These are phyloP conservation scores for Metschnikowia colocasiae DNA, from an alignment of 805 yeast species.

Conservation along the genomic window DNA sequence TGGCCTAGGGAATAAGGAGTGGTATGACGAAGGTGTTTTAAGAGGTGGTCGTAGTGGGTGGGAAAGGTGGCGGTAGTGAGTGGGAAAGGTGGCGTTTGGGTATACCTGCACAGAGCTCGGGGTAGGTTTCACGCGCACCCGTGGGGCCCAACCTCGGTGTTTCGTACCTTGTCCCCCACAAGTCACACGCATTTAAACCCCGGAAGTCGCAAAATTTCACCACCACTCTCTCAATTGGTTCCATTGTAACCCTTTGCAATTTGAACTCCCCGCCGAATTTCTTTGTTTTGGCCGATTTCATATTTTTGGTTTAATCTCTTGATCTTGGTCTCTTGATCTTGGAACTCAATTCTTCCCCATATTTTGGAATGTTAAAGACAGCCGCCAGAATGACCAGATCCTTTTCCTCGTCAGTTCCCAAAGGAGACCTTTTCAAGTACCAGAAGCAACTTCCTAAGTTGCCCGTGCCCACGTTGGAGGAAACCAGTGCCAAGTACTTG, in stretches of 20 bases:
- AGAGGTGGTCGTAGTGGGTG: background rate
- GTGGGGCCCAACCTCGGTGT: conserved; percentile 4
- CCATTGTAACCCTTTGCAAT: background rate
- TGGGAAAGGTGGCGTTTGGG: background rate
- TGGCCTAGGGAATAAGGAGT: background rate
- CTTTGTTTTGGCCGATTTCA: too few species aligned
- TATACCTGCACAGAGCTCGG: background rate
- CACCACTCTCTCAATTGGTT: background rate
- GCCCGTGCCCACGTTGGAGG: conserved; percentile 80
- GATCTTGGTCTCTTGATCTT: background rate
- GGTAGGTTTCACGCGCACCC: background rate
- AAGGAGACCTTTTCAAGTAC: conserved; percentile 68
- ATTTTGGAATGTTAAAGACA: conserved; percentile 14
- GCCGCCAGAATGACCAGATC: conserved; percentile 18
- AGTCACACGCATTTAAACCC: conserved; percentile 1
- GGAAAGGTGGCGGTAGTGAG: background rate
- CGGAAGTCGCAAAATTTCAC: background rate
- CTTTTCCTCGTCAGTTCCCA: conserved; percentile 28
- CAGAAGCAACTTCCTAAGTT: conserved; percentile 75
- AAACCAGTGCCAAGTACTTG: conserved; percentile 67
- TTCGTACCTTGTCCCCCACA: conserved; percentile 2
- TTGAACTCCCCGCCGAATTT: too few species aligned
- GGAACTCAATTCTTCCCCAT: background rate
- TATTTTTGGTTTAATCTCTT: background rate
- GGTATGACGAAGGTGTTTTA: background rate